Evolutionary conservation across 2,329 filamentous ascomycete genomes (phyloP), one percentile per base, ranked within the genome.

Genomic region (Colletotrichum sp.): DNA sequence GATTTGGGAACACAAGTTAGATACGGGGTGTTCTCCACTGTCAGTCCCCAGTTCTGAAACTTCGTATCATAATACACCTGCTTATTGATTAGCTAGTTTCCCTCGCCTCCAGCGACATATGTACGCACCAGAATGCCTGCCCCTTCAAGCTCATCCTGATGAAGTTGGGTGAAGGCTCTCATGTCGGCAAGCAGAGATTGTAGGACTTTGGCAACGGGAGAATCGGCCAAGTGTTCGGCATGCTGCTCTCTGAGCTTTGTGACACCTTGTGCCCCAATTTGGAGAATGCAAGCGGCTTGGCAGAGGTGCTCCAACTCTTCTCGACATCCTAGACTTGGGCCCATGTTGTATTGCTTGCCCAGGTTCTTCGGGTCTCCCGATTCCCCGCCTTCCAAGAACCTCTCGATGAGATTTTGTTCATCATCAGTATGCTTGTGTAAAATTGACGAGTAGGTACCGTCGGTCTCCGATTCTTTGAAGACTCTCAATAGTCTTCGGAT

Each of bases 1-100:
- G 83, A 86, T 16, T 78, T 83, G 3, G 85, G 85, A 12, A 87
- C 77, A 69, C 83, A 86, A 1, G 85, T 87, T 63, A 80, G 82
- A 18, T 77, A 78, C 1, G 86, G 85, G 2, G 78, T 82, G 69
- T 86, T 85, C 7, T 79, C 69, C 7, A 86, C 81, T 2, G 80
- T 83, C 24, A 79, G 77, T 2, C 84, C 84, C 86, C 85, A 87
- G 75, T 85, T 87, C 65, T 82, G 74, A 70, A 85, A 86, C 13
- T 79, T 76, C 4, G 78, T 80, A 55, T 83, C 78, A 34, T 77
- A 76, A 68, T 81, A 78, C 1, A 80, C 79, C 80, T 82, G 31
- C n/a, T 13, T 15, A 54, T 12, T 43, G 38, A 15, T 51, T n/a
- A 36, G n/a, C n/a, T 29, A 36, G 54, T 9, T 29, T 57, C 16